Conservation (phyloP, 2,329 filamentous ascomycete species). For the Colletotrichum brevisporum region DNA sequence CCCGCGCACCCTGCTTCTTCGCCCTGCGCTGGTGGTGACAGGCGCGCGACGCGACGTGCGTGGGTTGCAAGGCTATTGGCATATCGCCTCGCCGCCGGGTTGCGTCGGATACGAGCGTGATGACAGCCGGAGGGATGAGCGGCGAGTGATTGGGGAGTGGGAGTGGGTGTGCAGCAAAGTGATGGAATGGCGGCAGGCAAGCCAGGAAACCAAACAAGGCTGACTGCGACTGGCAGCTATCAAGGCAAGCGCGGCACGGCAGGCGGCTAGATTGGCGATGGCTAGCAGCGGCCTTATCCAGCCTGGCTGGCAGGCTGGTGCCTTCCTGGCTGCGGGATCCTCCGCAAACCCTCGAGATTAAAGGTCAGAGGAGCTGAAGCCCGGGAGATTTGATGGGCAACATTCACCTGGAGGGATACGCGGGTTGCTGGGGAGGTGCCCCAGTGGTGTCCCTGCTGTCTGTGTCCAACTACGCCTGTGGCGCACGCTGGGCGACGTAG, state of each 20-base stretch:
- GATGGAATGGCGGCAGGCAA: neutral
- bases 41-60: neutral
- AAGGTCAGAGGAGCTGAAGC: neutral
- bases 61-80: neutral
- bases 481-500: neutral
- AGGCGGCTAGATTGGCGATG: neutral
- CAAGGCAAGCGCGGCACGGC: neutral
- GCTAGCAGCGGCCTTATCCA: neutral
- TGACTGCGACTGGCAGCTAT: neutral
- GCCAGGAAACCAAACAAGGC: neutral
- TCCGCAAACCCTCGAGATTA: neutral
- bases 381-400: neutral
- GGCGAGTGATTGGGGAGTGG: no score
- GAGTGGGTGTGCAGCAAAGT: neutral
- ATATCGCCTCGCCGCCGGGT: neutral
- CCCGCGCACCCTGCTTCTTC: neutral
- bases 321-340: neutral
- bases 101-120: neutral
- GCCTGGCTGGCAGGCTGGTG: neutral
- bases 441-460: neutral
- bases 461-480: neutral
- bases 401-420: no score
- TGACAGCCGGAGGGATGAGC: neutral
- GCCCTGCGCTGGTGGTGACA: no score
- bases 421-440: neutral